Conservation (phyloP, 2,329 filamentous ascomycete genomes). For the Pseudogymnoascus destructans region DNA sequence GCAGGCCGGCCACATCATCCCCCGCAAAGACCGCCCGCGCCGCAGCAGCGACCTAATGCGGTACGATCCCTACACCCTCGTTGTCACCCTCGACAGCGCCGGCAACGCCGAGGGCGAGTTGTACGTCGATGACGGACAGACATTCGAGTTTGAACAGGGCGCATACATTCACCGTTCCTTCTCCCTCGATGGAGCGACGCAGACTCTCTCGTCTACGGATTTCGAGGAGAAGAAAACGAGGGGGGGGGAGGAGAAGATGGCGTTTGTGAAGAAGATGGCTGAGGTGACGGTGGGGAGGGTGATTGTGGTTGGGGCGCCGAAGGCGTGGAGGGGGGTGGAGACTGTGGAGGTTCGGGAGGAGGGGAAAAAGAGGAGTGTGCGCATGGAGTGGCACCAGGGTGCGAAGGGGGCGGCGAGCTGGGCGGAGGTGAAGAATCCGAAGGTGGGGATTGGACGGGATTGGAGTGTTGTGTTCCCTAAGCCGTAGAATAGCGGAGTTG, state of each 20-base stretch:
- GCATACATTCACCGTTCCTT: constrained; percentile 83
- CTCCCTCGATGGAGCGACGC: constrained; percentile 39
- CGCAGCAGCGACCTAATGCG: constrained; percentile 81
- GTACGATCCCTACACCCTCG: constrained; percentile 87
- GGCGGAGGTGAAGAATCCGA: constrained; percentile 51
- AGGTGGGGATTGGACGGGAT: constrained; percentile 45
- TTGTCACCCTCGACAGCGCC: constrained; percentile 56
- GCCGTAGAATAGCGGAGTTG: not conserved
- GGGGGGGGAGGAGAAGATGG: constrained; percentile 38
- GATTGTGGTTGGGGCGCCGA: constrained; percentile 67
- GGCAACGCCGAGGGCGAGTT: constrained; percentile 68
- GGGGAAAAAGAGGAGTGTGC: constrained; percentile 40
- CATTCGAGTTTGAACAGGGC: constrained; percentile 73
- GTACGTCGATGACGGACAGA: constrained; percentile 89
- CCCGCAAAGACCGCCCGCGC: constrained; percentile 76
- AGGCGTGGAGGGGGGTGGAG: constrained; percentile 52
- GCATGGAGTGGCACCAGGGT: constrained; percentile 46
- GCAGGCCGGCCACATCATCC: constrained; percentile 84
- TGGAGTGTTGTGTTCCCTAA: constrained; percentile 37
- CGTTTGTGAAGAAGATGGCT: constrained; percentile 66
- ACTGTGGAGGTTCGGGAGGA: constrained; percentile 43
- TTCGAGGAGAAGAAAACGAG: constrained; percentile 35
- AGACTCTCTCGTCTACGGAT: constrained; percentile 56
- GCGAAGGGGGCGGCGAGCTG: constrained; percentile 43
- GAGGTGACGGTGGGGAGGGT: constrained; percentile 72